phyloP scores from a whole-genome alignment of 2,329 filamentous ascomycete species.

The Coniella vitis region DNA sequence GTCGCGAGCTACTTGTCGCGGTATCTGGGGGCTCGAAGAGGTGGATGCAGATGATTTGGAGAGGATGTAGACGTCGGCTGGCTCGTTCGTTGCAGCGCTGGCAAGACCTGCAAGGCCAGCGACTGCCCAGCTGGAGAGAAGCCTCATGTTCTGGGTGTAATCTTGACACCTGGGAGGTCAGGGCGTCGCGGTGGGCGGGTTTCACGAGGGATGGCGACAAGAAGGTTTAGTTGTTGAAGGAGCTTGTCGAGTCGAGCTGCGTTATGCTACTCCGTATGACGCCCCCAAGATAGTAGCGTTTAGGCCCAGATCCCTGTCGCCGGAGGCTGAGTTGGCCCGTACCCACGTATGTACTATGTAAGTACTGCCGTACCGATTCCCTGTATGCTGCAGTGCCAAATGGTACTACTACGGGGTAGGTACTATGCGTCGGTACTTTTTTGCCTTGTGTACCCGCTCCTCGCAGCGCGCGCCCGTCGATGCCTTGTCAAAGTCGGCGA shows the following conservation, averaged over 20 bases:
- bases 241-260: constrained; percentile 10
- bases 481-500: background rate
- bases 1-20: constrained; percentile 48
- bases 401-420: too few species aligned
- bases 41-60: constrained; percentile 26
- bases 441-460: too few species aligned
- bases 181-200: background rate
- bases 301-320: background rate
- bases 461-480: too few species aligned
- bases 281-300: constrained; percentile 1
- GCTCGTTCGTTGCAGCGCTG: constrained; percentile 30
- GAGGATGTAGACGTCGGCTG: constrained; percentile 50
- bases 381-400: too few species aligned
- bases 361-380: too few species aligned
- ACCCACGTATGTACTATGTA: too few species aligned
- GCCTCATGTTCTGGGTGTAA: constrained; percentile 23
- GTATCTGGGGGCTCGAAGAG: constrained; percentile 34
- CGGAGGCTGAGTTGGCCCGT: constrained; percentile 2
- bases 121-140: constrained; percentile 23
- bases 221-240: background rate
- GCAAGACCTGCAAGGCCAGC: constrained; percentile 26
- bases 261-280: constrained; percentile 1
- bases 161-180: background rate
- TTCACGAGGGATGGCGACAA: background rate
- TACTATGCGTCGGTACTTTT: too few species aligned